These are phyloP conservation scores for Debaryomycetaceae sp. DNA, from an alignment of 1,139 yeast genomes.

Conservation along the genomic window DNA sequence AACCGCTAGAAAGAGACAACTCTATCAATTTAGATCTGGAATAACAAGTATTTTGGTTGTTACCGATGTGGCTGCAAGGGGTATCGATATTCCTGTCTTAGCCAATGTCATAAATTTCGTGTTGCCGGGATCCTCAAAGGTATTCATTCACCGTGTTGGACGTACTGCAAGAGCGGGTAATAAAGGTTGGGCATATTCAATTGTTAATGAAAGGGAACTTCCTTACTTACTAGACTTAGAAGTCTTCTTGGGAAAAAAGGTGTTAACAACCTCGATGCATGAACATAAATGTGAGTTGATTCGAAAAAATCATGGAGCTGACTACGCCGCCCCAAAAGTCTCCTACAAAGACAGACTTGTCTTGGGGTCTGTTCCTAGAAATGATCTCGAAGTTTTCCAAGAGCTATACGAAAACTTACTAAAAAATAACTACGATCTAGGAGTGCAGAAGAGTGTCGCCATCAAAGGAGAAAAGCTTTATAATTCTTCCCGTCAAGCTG, in stretches of 20 bases:
- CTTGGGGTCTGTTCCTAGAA: slow-evolving; percentile 78
- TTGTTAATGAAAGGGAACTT: slow-evolving; percentile 78
- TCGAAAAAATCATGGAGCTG: slow-evolving; percentile 40
- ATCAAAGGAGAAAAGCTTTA: slow-evolving; percentile 84
- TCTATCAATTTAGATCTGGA: slow-evolving; percentile 81
- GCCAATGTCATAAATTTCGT: slow-evolving; percentile 92
- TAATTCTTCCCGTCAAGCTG: slow-evolving; percentile 79
- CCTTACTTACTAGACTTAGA: slow-evolving; percentile 91
- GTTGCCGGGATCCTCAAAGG: slow-evolving; percentile 87
- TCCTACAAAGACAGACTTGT: slow-evolving; percentile 77
- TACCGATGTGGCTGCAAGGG: slow-evolving; percentile 88
- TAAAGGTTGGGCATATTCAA: slow-evolving; percentile 95
- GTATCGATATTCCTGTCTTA: slow-evolving; percentile 95
- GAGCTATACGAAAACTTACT: slow-evolving; percentile 69
- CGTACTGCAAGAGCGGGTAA: slow-evolving; percentile 99
- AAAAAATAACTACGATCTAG: slow-evolving; percentile 66
- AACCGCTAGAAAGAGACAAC: slow-evolving; percentile 87
- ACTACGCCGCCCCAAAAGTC: slow-evolving; percentile 49
- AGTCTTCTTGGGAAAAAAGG: slow-evolving; percentile 80
- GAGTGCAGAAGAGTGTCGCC: slow-evolving; percentile 66
- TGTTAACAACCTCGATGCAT: slow-evolving; percentile 66
- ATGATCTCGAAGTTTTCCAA: slow-evolving; percentile 62
- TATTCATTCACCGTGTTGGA: slow-evolving; percentile 96
- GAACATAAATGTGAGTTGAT: slow-evolving; percentile 56
- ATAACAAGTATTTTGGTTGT: slow-evolving; percentile 82